A percentile compares a stretch with the other conserved stretches of the same genome.
Conservation (phyloP, 2,329 filamentous ascomycete species). For the Nothopassalora personata region DNA sequence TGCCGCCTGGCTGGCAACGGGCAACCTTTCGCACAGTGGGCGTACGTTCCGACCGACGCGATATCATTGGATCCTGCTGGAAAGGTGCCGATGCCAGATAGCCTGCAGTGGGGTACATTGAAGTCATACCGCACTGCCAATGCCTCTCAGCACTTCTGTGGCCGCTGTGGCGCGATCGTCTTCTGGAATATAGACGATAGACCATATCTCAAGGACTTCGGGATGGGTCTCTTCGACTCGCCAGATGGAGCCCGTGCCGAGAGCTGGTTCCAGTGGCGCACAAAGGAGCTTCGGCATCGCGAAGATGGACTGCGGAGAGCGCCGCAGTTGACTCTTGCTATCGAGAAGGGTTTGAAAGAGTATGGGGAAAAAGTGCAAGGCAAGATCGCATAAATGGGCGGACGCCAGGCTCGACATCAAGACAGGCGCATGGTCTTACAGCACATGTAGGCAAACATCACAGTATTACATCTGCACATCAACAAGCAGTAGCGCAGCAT, state of each 20-base stretch:
- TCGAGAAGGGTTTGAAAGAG: conserved; percentile 19
- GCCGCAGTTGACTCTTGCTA: conserved; percentile 10
- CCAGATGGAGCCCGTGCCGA: conserved; percentile 51
- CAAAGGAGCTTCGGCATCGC: conserved; percentile 52
- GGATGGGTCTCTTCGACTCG: conserved; percentile 50
- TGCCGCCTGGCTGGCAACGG: conserved; percentile 55
- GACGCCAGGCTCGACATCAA: background rate
- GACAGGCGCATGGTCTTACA: no score
- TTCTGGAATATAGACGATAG: conserved; percentile 56
- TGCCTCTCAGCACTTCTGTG: conserved; percentile 57
- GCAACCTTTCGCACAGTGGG: conserved; percentile 61
- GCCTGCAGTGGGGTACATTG: conserved; percentile 41
- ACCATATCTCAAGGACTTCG: conserved; percentile 57
- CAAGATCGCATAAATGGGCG: background rate
- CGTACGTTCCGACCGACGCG: conserved; percentile 56
- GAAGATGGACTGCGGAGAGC: conserved; percentile 45
- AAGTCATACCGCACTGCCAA: conserved; percentile 52
- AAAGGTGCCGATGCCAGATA: conserved; percentile 9
- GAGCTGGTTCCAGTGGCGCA: conserved; percentile 59
- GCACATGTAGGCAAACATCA: no score
- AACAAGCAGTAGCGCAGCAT: no score
- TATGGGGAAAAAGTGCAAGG: conserved; percentile 13
- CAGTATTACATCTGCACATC: no score
- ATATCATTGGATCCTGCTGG: conserved; percentile 39
- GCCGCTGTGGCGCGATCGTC: conserved; percentile 56